A percentile compares a stretch with the other conserved stretches of the same genome.
Conservation (phyloP, 192 early-diverging fungal species). For the Gonapodya prolifera region DNA sequence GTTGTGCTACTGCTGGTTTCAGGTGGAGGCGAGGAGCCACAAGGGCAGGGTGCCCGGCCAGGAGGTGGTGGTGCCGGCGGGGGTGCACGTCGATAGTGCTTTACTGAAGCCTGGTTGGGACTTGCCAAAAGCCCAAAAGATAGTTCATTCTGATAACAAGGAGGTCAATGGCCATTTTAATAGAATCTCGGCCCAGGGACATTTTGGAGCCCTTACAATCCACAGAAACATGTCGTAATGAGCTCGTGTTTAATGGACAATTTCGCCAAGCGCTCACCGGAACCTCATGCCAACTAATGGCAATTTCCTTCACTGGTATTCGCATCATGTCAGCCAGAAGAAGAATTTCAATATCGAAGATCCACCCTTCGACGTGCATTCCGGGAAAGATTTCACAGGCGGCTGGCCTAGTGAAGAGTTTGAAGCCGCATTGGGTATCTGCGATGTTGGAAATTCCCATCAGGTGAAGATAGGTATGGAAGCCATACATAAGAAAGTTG, state of each 20-base stretch:
- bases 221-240: background rate
- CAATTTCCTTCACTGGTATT: slow-evolving; percentile 77
- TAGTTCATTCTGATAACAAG: slow-evolving; percentile 80
- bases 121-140: slow-evolving; percentile 62
- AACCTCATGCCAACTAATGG: slow-evolving; percentile 93
- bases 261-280: slow-evolving; percentile 35
- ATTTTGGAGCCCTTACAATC: slow-evolving; percentile 65
- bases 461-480: slow-evolving; percentile 79
- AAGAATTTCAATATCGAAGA: slow-evolving; percentile 94
- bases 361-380: slow-evolving; percentile 94
- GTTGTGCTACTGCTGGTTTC: background rate
- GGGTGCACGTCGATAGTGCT: background rate
- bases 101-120: background rate
- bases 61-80: background rate
- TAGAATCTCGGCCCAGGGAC: slow-evolving; percentile 69
- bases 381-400: slow-evolving; percentile 65
- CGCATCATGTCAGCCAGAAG: slow-evolving; percentile 58
- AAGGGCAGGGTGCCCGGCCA: background rate
- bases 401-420: slow-evolving; percentile 70
- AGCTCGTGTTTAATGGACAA: too few relatives aligned
- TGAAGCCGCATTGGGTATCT: slow-evolving; percentile 98
- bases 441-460: slow-evolving; percentile 77
- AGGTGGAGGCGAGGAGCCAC: background rate
- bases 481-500: slow-evolving; percentile 87
- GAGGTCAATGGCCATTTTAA: slow-evolving; percentile 82